Base-by-base conservation (phyloP, 2,329 filamentous ascomycete genomes). In the Pseudogymnoascus sp. region DNA sequence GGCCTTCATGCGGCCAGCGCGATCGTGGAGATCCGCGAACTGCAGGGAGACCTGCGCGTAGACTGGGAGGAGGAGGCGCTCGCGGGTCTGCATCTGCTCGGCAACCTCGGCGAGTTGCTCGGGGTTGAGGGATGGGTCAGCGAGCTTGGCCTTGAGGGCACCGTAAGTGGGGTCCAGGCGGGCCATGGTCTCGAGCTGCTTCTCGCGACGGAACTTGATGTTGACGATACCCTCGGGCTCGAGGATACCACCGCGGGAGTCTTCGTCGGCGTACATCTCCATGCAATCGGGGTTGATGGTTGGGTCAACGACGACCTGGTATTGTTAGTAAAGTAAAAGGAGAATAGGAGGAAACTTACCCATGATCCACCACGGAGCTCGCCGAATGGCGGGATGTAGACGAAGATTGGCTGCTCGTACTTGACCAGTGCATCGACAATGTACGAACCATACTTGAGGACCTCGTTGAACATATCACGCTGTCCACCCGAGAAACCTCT, bases 381-480 rank as follows among this genome's bases (percentile, higher is more conserved):
- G 69, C 94, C 93, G 71, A 88, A 90, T 7, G 94, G 94, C 71
- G 94, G 94, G 72, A 99, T 99, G 81, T 99, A 99, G 66, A 99
- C 91, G 73, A 99, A 99, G 77, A 99, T 87, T 61, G 94, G 94
- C 81, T 99, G 94, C 81, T 99, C 90, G 73, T 91, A 99, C 79
- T 97, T 96, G 81, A 96, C 91, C 57, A 99, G 87, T 61, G 93
- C 93, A 71, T 99, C 94, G 68, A 99, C 94, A 72, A 99, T 99
- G 83, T 94, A 97, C 16, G 93, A 97, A 73, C 94, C 94, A 72
- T 99, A 99, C 82, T 99, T 99, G 76, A 99, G 86, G 14, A 99
- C 94, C 78, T 99, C 94, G 79, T 97, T 97, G 86, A 95, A 99
- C 94, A 99, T 99, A 78, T 99, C 94, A 69, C 93, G 91, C 79